phyloP scores from a whole-genome alignment of 306 rosid genomes.

The Prunus davidiana region DNA sequence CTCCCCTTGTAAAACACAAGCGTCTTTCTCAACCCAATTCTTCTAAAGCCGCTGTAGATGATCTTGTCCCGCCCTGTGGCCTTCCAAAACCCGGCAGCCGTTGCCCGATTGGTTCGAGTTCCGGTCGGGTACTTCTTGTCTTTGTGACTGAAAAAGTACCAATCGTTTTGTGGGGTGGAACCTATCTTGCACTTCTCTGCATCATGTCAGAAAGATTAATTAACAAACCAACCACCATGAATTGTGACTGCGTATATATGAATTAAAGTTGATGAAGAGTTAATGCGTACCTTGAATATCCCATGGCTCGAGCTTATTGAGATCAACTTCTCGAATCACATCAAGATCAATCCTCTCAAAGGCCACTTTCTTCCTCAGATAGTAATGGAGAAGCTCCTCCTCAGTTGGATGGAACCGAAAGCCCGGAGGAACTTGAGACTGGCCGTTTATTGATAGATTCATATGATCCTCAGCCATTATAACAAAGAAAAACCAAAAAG shows the following conservation, averaged over 20 bases:
- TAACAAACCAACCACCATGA: neutral
- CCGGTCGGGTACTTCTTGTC: conserved; percentile 66
- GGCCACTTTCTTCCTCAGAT: conserved; percentile 51
- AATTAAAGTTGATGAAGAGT: neutral
- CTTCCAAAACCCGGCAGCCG: conserved; percentile 61
- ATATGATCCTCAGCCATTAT: conserved; percentile 28
- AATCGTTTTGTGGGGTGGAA: conserved; percentile 56
- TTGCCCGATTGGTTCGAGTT: conserved; percentile 58
- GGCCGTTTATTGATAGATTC: conserved; percentile 54
- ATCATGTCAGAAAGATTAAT: neutral
- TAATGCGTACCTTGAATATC: conserved; percentile 54
- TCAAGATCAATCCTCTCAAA: conserved; percentile 58
- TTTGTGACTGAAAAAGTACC: conserved; percentile 66
- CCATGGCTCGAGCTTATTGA: conserved; percentile 67
- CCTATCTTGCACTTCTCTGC: conserved; percentile 62
- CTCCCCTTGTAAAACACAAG: conserved; percentile 58
- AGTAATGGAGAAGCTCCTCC: conserved; percentile 64
- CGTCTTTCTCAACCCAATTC: conserved; percentile 58
- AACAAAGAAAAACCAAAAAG: neutral
- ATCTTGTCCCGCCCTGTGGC: conserved; percentile 63
- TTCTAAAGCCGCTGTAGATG: conserved; percentile 40
- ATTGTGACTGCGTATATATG: neutral
- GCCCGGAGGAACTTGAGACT: conserved; percentile 57
- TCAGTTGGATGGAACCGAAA: conserved; percentile 60
- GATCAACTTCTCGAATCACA: conserved; percentile 60